phyloP scores from a whole-genome alignment of 1,284 basidiomycete species.

The Heterobasidion irregulare region DNA sequence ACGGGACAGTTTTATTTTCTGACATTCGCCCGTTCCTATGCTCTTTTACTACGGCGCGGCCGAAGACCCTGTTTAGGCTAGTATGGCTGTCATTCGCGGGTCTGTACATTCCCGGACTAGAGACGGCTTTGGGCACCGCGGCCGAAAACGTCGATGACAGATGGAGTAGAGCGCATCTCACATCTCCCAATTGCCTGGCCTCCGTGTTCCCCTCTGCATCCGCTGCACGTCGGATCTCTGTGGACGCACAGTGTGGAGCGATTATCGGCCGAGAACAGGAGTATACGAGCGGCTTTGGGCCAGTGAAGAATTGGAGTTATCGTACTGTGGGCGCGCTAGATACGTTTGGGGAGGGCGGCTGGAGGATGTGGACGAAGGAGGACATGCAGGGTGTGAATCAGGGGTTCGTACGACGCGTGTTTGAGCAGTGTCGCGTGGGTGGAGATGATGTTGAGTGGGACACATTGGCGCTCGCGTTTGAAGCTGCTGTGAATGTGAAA shows the following conservation, averaged over 20 bases:
- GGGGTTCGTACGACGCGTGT: constrained; percentile 43
- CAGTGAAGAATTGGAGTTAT: constrained; percentile 56
- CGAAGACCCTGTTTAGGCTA: constrained; percentile 59
- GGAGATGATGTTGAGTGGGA: constrained; percentile 56
- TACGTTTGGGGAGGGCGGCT: constrained; percentile 25
- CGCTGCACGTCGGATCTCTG: constrained; percentile 21
- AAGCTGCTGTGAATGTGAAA: constrained; percentile 53
- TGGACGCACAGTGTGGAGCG: constrained; percentile 56
- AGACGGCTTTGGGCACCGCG: constrained; percentile 26
- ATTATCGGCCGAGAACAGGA: constrained; percentile 57
- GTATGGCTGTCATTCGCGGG: constrained; percentile 76
- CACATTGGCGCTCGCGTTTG: constrained; percentile 54
- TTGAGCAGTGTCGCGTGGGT: constrained; percentile 42
- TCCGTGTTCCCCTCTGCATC: constrained; percentile 40
- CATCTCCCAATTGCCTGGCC: constrained; percentile 32
- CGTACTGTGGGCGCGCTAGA: constrained; percentile 49
- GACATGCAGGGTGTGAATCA: constrained; percentile 40
- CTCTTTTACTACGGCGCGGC: constrained; percentile 39
- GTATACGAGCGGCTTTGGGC: constrained; percentile 54
- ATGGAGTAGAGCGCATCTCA: constrained; percentile 46
- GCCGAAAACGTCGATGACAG: constrained; percentile 45
- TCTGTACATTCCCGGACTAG: constrained; percentile 64
- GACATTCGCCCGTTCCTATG: constrained; percentile 73
- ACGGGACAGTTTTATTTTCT: constrained; percentile 69
- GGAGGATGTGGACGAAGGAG: constrained; percentile 40